phyloP scores from a whole-genome alignment of 1,139 yeast species.

The Wickerhamomyces sp. region DNA sequence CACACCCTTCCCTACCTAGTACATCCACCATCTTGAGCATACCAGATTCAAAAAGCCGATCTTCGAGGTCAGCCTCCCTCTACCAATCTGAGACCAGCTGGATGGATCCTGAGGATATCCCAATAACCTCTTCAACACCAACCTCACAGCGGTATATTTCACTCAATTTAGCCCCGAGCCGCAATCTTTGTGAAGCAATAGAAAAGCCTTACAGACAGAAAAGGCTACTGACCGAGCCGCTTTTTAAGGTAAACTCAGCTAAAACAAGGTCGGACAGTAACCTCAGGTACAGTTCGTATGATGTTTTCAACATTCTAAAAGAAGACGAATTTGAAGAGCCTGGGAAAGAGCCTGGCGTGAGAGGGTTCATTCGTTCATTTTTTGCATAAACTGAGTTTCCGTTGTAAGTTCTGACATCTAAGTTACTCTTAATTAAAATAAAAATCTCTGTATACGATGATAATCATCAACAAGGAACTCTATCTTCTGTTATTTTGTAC shows the following conservation, averaged over 20 bases:
- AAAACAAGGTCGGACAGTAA: constrained; percentile 1
- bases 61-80: constrained; percentile 19
- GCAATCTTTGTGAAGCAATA: constrained; percentile 3
- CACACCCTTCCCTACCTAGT: neutral
- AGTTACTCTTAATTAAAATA: too few relatives aligned
- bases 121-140: constrained; percentile 14
- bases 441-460: too few relatives aligned
- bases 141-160: constrained; percentile 18
- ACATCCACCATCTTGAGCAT: neutral
- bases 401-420: too few relatives aligned
- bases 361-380: constrained; percentile 11
- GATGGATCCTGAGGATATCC: constrained; percentile 27
- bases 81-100: constrained; percentile 24
- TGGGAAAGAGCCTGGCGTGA: constrained; percentile 4
- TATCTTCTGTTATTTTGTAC: too few relatives aligned
- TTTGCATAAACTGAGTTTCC: neutral
- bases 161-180: constrained; percentile 17
- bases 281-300: constrained; percentile 18
- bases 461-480: too few relatives aligned
- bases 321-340: constrained; percentile 5
- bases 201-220: constrained; percentile 1
- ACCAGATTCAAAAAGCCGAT: constrained; percentile 10
- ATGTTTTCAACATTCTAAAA: constrained; percentile 19
- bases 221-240: constrained; percentile 3
- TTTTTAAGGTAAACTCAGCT: constrained; percentile 4